Percentiles rank a stretch among this genome's conserved stretches.
These are phyloP conservation scores for Geotrichum aggregatum DNA, from an alignment of 1,139 yeast genomes.

Conservation along the genomic window DNA sequence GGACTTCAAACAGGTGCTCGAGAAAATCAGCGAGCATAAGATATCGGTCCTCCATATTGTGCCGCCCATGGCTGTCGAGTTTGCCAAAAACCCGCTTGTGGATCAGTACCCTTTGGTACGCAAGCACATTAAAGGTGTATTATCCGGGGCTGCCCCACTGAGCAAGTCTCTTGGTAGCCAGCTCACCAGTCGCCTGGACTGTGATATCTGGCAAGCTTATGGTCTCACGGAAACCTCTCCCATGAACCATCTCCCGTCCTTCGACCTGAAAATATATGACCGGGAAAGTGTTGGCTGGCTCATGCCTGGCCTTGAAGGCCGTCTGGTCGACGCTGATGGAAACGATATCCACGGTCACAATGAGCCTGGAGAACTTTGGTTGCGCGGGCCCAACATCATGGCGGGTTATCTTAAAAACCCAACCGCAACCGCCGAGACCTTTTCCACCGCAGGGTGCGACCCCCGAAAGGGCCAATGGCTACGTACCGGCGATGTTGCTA, in stretches of 20 bases:
- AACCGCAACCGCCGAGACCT: slow-evolving; percentile 47
- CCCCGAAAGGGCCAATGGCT: slow-evolving; percentile 71
- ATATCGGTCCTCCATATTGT: slow-evolving; percentile 33
- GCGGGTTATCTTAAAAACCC: slow-evolving; percentile 56
- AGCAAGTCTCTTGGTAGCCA: slow-evolving; percentile 30
- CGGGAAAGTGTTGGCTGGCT: slow-evolving; percentile 29
- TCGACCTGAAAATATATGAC: slow-evolving; percentile 23
- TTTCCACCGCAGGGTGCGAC: slow-evolving; percentile 45
- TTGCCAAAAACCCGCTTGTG: slow-evolving; percentile 37
- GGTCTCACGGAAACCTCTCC: slow-evolving; percentile 56
- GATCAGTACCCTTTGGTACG: slow-evolving; percentile 32
- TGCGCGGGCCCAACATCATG: slow-evolving; percentile 70
- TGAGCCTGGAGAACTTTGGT: slow-evolving; percentile 54
- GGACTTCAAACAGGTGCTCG: slow-evolving; percentile 32
- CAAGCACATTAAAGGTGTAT: slow-evolving; percentile 25
- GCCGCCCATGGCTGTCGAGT: slow-evolving; percentile 38
- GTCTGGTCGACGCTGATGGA: slow-evolving; percentile 33
- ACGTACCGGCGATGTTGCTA: slow-evolving; percentile 72
- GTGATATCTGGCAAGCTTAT: slow-evolving; percentile 53
- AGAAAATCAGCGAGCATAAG: slow-evolving; percentile 28
- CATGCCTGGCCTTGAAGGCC: slow-evolving; percentile 27
- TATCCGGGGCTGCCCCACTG: slow-evolving; percentile 40
- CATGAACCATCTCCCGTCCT: slow-evolving; percentile 28
- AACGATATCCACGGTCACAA: slow-evolving; percentile 39
- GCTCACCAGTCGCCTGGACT: slow-evolving; percentile 25